These are phyloP conservation scores for Rosa multiflora DNA, from an alignment of 306 rosid species.

Conservation along the genomic window DNA sequence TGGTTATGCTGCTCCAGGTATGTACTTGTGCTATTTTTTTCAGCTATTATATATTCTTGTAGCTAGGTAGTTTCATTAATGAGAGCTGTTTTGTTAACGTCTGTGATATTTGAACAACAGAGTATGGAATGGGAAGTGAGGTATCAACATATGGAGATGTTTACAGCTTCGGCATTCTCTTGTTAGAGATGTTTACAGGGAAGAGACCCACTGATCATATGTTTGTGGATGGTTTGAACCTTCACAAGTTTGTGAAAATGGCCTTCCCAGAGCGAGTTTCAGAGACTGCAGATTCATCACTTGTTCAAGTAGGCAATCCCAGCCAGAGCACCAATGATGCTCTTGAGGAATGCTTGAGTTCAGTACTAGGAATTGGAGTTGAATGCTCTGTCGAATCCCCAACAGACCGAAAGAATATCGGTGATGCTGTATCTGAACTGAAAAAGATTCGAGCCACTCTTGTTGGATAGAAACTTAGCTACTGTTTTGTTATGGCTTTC, in stretches of 20 bases:
- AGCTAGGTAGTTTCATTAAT: not conserved
- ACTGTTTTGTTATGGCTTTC: not conserved
- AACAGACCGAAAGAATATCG: not conserved
- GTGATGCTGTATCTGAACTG: not conserved
- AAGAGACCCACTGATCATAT: not conserved
- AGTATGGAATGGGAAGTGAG: not conserved
- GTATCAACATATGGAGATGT: constrained; percentile 6
- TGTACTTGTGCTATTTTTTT: not conserved
- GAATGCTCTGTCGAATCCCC: not conserved
- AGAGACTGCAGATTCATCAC: constrained; percentile 1
- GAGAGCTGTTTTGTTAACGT: not conserved
- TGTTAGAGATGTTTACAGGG: constrained; percentile 6
- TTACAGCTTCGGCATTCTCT: constrained; percentile 13
- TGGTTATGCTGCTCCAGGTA: constrained; percentile 16
- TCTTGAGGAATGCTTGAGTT: not conserved
- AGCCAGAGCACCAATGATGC: not conserved
- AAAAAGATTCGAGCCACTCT: not conserved
- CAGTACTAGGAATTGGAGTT: not conserved
- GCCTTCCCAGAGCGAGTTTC: not conserved
- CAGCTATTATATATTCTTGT: not conserved
- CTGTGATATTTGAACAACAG: not conserved
- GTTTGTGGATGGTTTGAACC: not conserved
- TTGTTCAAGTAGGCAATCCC: not conserved
- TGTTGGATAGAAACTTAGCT: not conserved
- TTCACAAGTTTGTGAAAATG: not conserved